These are phyloP conservation scores for Rhizomucor pusillus DNA, from an alignment of 371 early-diverging fungal genomes.

Conservation along the genomic window DNA sequence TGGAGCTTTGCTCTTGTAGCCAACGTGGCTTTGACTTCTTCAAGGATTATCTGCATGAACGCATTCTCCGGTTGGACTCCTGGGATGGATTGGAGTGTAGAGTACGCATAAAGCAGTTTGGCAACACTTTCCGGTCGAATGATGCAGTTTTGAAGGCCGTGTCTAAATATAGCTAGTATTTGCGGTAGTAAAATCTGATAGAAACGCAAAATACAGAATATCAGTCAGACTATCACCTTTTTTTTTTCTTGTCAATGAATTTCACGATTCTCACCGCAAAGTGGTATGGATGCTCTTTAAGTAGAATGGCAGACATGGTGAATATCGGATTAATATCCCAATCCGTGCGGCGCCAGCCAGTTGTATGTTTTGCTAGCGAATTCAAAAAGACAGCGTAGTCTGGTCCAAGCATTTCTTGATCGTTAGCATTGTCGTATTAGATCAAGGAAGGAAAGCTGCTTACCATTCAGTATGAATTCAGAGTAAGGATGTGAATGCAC, in stretches of 20 bases:
- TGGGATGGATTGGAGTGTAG: slow-evolving; percentile 25
- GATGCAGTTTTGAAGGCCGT: slow-evolving; percentile 39
- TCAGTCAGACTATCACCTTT: too few species aligned
- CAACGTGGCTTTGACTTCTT: slow-evolving; percentile 36
- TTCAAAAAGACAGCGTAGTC: slow-evolving; percentile 45
- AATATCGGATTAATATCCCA: slow-evolving; percentile 56
- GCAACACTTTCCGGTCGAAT: slow-evolving; percentile 35
- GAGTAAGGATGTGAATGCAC: slow-evolving; percentile 55
- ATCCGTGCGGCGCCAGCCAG: slow-evolving; percentile 48
- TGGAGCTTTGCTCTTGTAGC: slow-evolving; percentile 20
- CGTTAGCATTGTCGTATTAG: background rate
- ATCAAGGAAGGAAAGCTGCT: background rate
- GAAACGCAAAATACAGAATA: background rate
- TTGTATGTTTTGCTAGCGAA: slow-evolving; percentile 40
- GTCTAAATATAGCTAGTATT: slow-evolving; percentile 38
- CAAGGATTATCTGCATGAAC: slow-evolving; percentile 44
- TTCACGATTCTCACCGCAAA: slow-evolving; percentile 38
- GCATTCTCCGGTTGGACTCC: slow-evolving; percentile 28
- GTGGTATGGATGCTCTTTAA: slow-evolving; percentile 49
- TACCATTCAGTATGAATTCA: slow-evolving; percentile 40
- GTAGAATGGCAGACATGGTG: slow-evolving; percentile 46
- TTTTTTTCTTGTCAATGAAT: too few species aligned
- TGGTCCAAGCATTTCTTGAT: slow-evolving; percentile 1
- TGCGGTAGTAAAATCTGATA: slow-evolving; percentile 34
- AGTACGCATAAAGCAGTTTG: slow-evolving; percentile 40